phyloP scores from a whole-genome alignment of 129 eudicot species.

The Rutidosis leptorrhynchoides region DNA sequence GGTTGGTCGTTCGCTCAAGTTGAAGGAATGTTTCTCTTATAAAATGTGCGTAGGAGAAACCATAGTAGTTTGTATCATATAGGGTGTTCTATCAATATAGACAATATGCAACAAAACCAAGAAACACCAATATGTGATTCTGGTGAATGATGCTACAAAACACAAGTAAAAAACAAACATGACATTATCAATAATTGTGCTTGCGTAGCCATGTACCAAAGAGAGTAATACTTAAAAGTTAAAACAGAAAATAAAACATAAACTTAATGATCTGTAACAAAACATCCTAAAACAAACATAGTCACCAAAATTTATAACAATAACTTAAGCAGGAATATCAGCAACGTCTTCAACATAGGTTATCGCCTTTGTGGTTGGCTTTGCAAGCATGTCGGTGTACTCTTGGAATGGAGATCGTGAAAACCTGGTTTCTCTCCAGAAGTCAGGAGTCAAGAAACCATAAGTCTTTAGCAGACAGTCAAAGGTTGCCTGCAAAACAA shows the following conservation, averaged over 20 bases:
- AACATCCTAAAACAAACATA: slow-evolving; percentile 30
- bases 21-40: no score
- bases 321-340: slow-evolving; percentile 26
- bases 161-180: background rate
- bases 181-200: slow-evolving; percentile 2
- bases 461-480: slow-evolving; percentile 68
- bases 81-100: no score
- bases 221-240: slow-evolving; percentile 18
- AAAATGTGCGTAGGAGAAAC: no score
- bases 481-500: slow-evolving; percentile 58
- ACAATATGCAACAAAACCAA: no score
- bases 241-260: slow-evolving; percentile 11
- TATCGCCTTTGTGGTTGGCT: slow-evolving; percentile 35
- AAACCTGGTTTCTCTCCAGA: slow-evolving; percentile 68
- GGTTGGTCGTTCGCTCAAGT: no score
- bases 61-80: no score
- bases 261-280: slow-evolving; percentile 17
- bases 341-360: slow-evolving; percentile 30
- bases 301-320: slow-evolving; percentile 14
- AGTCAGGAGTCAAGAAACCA: slow-evolving; percentile 68
- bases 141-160: background rate
- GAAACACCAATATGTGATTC: no score
- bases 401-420: slow-evolving; percentile 64
- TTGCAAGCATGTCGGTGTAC: slow-evolving; percentile 54
- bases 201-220: slow-evolving; percentile 17